Percentiles rank a stretch among this genome's conserved stretches.
These are phyloP conservation scores for Malus hybrid DNA, from an alignment of 331 rosid species.

Conservation along the genomic window DNA sequence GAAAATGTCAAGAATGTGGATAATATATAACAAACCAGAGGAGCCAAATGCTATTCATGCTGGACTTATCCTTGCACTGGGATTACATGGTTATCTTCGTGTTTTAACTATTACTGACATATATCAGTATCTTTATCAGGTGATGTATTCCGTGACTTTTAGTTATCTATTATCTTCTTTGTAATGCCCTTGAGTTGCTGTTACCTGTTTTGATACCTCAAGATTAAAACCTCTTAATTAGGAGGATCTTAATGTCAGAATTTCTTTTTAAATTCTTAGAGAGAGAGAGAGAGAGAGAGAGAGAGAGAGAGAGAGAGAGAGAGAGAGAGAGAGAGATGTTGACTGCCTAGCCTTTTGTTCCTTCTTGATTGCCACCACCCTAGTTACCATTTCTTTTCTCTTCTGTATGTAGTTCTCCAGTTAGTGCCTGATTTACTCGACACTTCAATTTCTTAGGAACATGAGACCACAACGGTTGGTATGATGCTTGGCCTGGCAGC, in stretches of 20 bases:
- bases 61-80: conserved; percentile 89
- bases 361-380: not conserved
- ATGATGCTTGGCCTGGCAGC: conserved; percentile 97
- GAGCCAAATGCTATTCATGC: conserved; percentile 93
- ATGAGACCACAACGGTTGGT: conserved; percentile 89
- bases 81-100: conserved; percentile 83
- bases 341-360: not conserved
- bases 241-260: not conserved
- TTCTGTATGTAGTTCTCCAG: not conserved
- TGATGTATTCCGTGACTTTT: conserved; percentile 20
- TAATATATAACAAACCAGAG: conserved; percentile 77
- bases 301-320: not conserved
- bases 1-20: conserved; percentile 97
- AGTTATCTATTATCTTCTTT: not conserved
- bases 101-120: conserved; percentile 74
- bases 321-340: not conserved
- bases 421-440: conserved; percentile 14
- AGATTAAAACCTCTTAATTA: not conserved
- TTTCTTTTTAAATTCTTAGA: not conserved
- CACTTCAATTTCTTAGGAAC: conserved; percentile 53
- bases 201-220: not conserved
- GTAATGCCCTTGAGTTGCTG: not conserved
- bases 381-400: not conserved
- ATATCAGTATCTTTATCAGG: conserved; percentile 81
- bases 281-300: not conserved